Base-by-base conservation (phyloP, 371 early-diverging fungal species). In the Rhizomucor pusillus region DNA sequence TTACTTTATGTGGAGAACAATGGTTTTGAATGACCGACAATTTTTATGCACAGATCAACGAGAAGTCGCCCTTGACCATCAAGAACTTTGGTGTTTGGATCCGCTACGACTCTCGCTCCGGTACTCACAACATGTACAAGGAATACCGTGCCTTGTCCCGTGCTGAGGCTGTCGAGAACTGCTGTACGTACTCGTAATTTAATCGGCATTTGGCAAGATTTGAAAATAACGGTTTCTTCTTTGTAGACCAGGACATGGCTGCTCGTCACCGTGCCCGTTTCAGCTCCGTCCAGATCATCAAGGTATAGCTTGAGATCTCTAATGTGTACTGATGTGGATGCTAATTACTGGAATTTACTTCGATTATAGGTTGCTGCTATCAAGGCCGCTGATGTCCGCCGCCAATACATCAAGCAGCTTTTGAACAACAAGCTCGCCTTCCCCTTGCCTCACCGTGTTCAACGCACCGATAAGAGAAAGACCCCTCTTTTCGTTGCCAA, bases 61-160 rank as follows among this genome's bases (percentile, higher is more conserved):
- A 99, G 85, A 91, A 96, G 84, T 88, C 88, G 69, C 94, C 95
- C 63, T 75, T 84, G 51, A 82, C 83, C 71, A 92, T 98, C 79
- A 99, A 99, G 92, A 99, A 97, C 92, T 99, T 89, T 76, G 99
- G 99, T 68, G 93, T 99, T 87, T 96, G 93, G 93, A 90, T 99
- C 68, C 94, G 97, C 68, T 99, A 99, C 88, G 94, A 98, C 82
- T 96, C 98, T 59, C 96, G 97, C 81, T 97, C 95, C 53, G 98
- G 98, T 64, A 94, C 97, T 60, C 98, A 99, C 91, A 99, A 99
- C 91, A 98, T 99, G 95, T 99, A 99, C 92, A 99, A 99, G 92
- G 99, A 99, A 87, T 97, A 98, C 93, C 93, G 99, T 72, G 98
- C 95, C 73, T 78, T 98, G 77, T 81, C 89, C 72, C 91, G 99